Base-by-base conservation (phyloP, 2,329 filamentous ascomycete species). In the Mariannaea sp. region DNA sequence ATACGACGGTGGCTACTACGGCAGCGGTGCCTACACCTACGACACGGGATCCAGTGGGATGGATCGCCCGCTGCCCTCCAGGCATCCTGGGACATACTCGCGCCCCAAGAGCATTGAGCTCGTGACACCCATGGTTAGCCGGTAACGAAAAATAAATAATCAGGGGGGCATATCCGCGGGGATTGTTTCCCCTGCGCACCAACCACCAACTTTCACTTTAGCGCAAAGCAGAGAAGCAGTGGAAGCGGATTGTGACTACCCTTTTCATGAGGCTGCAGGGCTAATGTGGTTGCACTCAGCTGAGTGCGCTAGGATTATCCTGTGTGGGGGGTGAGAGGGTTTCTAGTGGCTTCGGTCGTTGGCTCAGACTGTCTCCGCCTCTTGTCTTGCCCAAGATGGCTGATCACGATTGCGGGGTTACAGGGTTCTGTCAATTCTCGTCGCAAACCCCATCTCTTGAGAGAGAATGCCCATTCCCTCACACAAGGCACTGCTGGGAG, bases 101-200 rank as follows among this genome's bases (percentile, higher is more conserved):
- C 75, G 83, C 40, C 81, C 82, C 27, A 84, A 80, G 71, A 85
- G 82, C 71, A 83, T 85, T 62, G 83, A 86, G 71, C 75, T 86
- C 17, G 82, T 86, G 38, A 85, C 83, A 44, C 83, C 84, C 27
- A 78, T 84, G 70, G 67, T 81, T 60, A 75, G 79, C 46, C 76
- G 79, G 61, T 84, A 24, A n/a, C n/a, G n/a, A n/a, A 61, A 68
- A 50, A 26, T 45, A 49, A 36, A 43, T 29, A 26, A 45, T n/a
- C n/a, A n/a, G n/a, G 26, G 33, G 33, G 35, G 24, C 32, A 5
- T 24, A 29, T 17, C 30, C 10, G 49, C 35, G 26, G 32, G 33
- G 5, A 35, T 26, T 33, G 49, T 33, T 45, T 49, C 46, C 42
- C 35, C 24, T 36, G 29, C n/a, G 19, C 33, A 22, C 32, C 20